Percentiles rank a stretch among this genome's conserved stretches.
Conservation (phyloP, 352 stramenopile species). For the Blastocystis sp. region DNA sequence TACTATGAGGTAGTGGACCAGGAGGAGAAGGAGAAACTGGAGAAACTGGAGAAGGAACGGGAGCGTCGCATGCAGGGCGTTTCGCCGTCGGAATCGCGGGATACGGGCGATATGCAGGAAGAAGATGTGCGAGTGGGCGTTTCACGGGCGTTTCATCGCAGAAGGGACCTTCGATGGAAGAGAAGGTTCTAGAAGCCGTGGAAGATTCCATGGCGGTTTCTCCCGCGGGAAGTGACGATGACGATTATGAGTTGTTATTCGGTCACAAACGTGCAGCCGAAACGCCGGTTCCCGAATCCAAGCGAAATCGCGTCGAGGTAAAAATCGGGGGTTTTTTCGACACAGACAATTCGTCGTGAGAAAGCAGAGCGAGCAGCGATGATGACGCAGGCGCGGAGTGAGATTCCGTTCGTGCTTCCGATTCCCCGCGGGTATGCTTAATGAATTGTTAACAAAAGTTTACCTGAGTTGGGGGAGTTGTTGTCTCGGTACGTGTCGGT, state of each 20-base stretch:
- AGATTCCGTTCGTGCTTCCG: conserved; percentile 25
- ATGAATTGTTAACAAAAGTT: not conserved
- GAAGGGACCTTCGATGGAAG: not conserved
- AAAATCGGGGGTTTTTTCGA: not conserved
- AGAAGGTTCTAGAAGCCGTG: not conserved
- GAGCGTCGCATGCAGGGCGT: conserved; percentile 47
- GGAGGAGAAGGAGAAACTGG: conserved; percentile 49
- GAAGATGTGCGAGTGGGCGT: not conserved
- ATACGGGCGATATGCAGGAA: conserved; percentile 43
- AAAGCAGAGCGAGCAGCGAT: conserved; percentile 22
- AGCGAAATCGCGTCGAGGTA: not conserved
- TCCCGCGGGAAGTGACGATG: not conserved
- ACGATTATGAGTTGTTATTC: conserved; percentile 42
- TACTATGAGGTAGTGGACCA: conserved; percentile 15
- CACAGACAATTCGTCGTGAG: not conserved
- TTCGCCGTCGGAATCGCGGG: not conserved
- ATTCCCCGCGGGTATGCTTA: conserved; percentile 13
- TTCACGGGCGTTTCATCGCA: not conserved
- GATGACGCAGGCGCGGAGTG: conserved; percentile 15
- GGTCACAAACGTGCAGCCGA: not conserved
- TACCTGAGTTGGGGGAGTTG: conserved; percentile 16
- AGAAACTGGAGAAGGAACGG: conserved; percentile 52
- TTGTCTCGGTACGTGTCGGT: conserved; percentile 12
- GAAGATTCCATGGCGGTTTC: not conserved
- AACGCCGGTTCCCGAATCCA: no score